Evolutionary conservation across 495 filamentous ascomycete species (phyloP), one percentile per base, ranked within the genome.

Genomic region (Achaetomiella virescens): DNA sequence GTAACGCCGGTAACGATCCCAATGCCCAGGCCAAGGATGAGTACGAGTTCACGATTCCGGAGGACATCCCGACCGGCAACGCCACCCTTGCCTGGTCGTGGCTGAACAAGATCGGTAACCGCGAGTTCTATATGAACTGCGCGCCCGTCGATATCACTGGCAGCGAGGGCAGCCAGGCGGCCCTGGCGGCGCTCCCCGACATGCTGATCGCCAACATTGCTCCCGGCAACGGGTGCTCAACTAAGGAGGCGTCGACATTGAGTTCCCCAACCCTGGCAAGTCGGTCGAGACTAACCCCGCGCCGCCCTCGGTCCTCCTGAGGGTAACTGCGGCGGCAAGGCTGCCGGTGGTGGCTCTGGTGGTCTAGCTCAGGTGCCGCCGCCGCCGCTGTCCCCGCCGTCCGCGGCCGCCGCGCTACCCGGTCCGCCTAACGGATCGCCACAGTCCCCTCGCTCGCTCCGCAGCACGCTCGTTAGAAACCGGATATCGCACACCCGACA

Each of bases 91-190:
- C 86, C 15, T 96, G 89, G 79, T 86, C 87, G 4, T 97, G 91
- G 91, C 85, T 92, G 75, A 97, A 97, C 81, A 85, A 84, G 59
- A 66, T 91, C 50, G 90, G 90, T 46, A 90, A 91, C 73, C 81
- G 89, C 20, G 91, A 97, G 69, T 90, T 95, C 82, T 96, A 96
- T 77, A 95, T 95, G 91, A 90, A 91, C 79, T 97, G 91, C 58
- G 87, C 85, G 4, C 81, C 87, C 18, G 78, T 92, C 44, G 82
- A 77, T 6, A 80, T 96, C 59, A 73, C 71, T 1, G 78, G 78
- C 35, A 70, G 72, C 0, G 77, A 76, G 5, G 82, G 80, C 47
- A 58, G 72, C 15, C 53, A 75, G 56, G 31, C 72, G 25, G 75
- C 77, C 56, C 79, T 78, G 59, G 73, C 79, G 58, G 72, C 68